These are phyloP conservation scores for Yamadazyma laniorum DNA, from an alignment of 805 yeast species.

Conservation along the genomic window DNA sequence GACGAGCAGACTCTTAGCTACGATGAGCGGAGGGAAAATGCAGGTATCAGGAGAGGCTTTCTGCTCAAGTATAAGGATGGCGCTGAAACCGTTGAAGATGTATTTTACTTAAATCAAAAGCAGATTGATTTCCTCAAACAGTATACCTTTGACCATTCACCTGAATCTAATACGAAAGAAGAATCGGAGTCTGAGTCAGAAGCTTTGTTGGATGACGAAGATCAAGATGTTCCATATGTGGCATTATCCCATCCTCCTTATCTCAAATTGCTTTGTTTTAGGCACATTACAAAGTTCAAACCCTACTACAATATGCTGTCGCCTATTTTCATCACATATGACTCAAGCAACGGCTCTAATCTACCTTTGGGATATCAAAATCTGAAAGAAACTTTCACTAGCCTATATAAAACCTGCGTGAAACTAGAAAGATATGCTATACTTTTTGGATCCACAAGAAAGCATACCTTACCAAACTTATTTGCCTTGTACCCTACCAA, in stretches of 20 bases:
- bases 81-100: conserved; percentile 18
- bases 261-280: conserved; percentile 67
- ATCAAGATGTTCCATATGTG: conserved; percentile 16
- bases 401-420: conserved; percentile 60
- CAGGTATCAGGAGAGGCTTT: conserved; percentile 33
- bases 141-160: conserved; percentile 34
- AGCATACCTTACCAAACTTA: conserved; percentile 52
- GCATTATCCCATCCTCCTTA: conserved; percentile 41
- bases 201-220: conserved; percentile 14
- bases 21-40: conserved; percentile 35
- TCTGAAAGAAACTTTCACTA: conserved; percentile 63
- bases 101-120: conserved; percentile 25
- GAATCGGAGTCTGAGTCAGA: conserved; percentile 14
- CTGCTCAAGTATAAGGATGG: conserved; percentile 13
- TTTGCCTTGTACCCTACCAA: conserved; percentile 60
- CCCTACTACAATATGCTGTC: conserved; percentile 53
- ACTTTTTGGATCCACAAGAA: conserved; percentile 66
- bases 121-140: conserved; percentile 28
- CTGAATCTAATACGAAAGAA: conserved; percentile 4
- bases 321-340: conserved; percentile 67
- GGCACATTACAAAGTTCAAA: conserved; percentile 44
- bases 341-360: conserved; percentile 38
- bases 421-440: conserved; percentile 57
- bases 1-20: conserved; percentile 31
- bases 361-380: conserved; percentile 49